phyloP scores from a whole-genome alignment of 768 basidiomycete genomes.

The Leccinum pellstonianum region DNA sequence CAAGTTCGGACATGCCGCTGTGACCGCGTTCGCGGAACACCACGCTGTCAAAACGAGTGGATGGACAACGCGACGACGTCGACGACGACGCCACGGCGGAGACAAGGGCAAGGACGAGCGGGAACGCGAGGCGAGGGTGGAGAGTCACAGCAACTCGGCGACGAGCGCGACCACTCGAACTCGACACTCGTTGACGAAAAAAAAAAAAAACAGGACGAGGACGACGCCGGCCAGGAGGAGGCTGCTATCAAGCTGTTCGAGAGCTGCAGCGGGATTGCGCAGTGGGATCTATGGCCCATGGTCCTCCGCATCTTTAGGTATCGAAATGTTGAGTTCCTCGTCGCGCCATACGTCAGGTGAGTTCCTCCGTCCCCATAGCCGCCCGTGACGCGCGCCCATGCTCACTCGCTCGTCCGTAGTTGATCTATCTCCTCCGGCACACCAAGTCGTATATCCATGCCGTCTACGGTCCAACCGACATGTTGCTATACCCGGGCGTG shows the following conservation, averaged over 20 bases:
- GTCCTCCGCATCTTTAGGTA: slow-evolving; percentile 91
- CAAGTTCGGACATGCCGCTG: slow-evolving; percentile 70
- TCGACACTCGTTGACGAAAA: too few relatives aligned
- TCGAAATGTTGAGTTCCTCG: slow-evolving; percentile 91
- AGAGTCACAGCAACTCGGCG: too few relatives aligned
- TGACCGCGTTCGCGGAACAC: slow-evolving; percentile 74
- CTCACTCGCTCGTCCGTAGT: slow-evolving; percentile 43
- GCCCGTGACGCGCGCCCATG: too few relatives aligned
- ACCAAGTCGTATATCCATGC: slow-evolving; percentile 92
- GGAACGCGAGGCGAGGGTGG: too few relatives aligned
- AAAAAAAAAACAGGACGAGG: too few relatives aligned
- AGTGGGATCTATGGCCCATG: slow-evolving; percentile 92
- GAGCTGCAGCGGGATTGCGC: slow-evolving; percentile 32
- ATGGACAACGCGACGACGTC: too few relatives aligned
- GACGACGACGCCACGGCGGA: too few relatives aligned
- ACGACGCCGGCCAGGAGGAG: too few relatives aligned
- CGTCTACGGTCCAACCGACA: slow-evolving; percentile 89
- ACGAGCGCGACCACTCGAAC: too few relatives aligned
- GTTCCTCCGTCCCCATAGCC: slow-evolving; percentile 29
- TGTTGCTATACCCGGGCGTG: slow-evolving; percentile 68
- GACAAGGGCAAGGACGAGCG: too few relatives aligned
- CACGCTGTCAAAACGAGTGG: slow-evolving; percentile 32
- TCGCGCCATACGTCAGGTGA: slow-evolving; percentile 94
- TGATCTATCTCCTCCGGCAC: slow-evolving; percentile 94
- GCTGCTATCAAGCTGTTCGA: too few relatives aligned